phyloP scores from a whole-genome alignment of 2,329 filamentous ascomycete species.

The Aureobasidium sp. region DNA sequence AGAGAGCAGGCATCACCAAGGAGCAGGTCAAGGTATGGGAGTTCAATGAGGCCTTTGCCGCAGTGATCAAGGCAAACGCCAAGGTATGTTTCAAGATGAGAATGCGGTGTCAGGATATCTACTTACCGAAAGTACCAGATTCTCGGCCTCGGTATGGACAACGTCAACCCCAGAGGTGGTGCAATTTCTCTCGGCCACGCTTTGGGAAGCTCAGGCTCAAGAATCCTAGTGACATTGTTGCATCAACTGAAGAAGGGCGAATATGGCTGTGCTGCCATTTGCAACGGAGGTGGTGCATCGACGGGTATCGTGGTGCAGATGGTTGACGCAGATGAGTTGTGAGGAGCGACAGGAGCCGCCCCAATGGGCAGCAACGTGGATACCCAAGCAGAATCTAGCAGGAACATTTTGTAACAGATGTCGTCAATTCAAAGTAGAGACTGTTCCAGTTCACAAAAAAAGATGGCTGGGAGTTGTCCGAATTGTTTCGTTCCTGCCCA shows the following conservation, averaged over 20 bases:
- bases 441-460: not conserved
- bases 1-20: conserved; percentile 81
- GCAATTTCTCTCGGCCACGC: conserved; percentile 90
- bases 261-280: conserved; percentile 92
- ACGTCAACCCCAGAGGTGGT: conserved; percentile 80
- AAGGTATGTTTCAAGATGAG: conserved; percentile 47
- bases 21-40: conserved; percentile 94
- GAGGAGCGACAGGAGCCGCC: not conserved
- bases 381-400: not conserved
- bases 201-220: conserved; percentile 83
- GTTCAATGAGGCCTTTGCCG: conserved; percentile 97
- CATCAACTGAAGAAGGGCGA: conserved; percentile 88
- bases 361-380: not conserved
- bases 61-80: conserved; percentile 88
- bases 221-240: conserved; percentile 81
- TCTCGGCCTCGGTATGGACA: conserved; percentile 67
- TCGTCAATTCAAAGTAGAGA: not conserved
- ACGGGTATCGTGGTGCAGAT: conserved; percentile 85
- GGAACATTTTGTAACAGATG: not conserved
- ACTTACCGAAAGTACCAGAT: conserved; percentile 46
- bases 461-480: not conserved
- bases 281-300: conserved; percentile 90
- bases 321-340: conserved; percentile 45
- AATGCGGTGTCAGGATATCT: not conserved
- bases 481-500: not conserved